phyloP scores from a whole-genome alignment of 2,329 filamentous ascomycete genomes.

The Stagonosporopsis rhizophila region DNA sequence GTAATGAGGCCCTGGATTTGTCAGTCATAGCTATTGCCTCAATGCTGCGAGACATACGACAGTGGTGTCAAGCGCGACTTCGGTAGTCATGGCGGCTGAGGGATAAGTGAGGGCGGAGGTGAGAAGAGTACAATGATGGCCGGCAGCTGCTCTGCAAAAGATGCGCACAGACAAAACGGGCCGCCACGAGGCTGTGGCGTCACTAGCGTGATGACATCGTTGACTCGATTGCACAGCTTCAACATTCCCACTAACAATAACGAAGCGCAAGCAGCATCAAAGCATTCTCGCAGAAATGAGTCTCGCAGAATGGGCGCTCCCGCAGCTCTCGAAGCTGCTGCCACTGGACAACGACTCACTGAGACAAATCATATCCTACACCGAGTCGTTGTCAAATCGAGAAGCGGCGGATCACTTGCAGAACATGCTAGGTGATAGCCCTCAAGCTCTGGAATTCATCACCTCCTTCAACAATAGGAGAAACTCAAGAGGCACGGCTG shows the following conservation, averaged over 20 bases:
- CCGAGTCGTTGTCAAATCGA: constrained; percentile 74
- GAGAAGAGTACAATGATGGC: constrained; percentile 32
- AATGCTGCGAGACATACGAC: constrained; percentile 65
- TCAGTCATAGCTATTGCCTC: neutral
- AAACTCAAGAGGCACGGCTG: constrained; percentile 42
- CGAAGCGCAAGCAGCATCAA: constrained; percentile 15
- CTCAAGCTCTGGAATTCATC: constrained; percentile 75
- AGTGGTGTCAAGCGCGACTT: constrained; percentile 81
- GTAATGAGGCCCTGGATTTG: constrained; percentile 74
- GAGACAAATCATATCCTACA: constrained; percentile 83
- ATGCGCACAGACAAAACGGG: constrained; percentile 12
- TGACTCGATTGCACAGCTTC: constrained; percentile 28
- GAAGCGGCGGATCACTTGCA: constrained; percentile 85
- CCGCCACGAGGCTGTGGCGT: constrained; percentile 16
- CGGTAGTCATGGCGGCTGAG: constrained; percentile 57
- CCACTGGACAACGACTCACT: constrained; percentile 86
- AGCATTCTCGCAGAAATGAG: constrained; percentile 39
- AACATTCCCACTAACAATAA: constrained; percentile 13
- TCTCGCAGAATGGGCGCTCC: constrained; percentile 63
- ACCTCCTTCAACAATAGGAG: constrained; percentile 75
- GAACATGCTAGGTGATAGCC: constrained; percentile 85
- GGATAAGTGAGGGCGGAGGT: neutral
- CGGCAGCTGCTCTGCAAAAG: constrained; percentile 5
- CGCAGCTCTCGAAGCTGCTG: constrained; percentile 79
- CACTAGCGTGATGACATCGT: constrained; percentile 21